phyloP scores from a whole-genome alignment of 1,284 basidiomycete species.

The Athelia sp. region DNA sequence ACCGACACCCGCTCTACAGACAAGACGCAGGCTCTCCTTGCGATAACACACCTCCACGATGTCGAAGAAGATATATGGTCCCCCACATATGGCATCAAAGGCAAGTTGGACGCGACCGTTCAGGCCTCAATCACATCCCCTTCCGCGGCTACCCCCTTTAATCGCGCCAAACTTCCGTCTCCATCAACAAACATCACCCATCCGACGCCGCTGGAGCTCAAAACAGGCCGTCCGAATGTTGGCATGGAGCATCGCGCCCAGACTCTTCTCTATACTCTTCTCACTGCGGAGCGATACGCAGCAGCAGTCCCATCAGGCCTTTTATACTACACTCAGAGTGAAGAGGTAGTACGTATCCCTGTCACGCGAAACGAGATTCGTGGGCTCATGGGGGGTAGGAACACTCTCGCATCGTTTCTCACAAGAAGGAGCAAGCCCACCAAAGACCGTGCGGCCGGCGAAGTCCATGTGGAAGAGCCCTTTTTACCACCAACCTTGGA shows the following conservation, averaged over 20 bases:
- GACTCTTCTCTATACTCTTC: constrained; percentile 94
- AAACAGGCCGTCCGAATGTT: constrained; percentile 79
- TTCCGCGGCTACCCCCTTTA: constrained; percentile 15
- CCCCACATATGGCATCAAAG: constrained; percentile 91
- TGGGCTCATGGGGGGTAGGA: constrained; percentile 77
- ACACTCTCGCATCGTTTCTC: constrained; percentile 82
- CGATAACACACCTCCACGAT: constrained; percentile 74
- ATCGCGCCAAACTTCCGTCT: neutral
- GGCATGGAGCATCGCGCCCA: constrained; percentile 95
- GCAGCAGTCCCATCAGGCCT: constrained; percentile 69
- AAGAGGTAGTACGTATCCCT: constrained; percentile 82
- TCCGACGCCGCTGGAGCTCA: constrained; percentile 89
- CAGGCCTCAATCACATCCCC: constrained; percentile 57
- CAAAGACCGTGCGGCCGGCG: constrained; percentile 18
- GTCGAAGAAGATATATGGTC: constrained; percentile 98
- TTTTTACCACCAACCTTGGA: constrained; percentile 90
- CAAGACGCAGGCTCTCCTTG: constrained; percentile 50
- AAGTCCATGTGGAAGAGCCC: constrained; percentile 23
- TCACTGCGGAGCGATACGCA: constrained; percentile 89
- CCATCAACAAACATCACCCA: constrained; percentile 26
- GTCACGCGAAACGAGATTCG: constrained; percentile 79
- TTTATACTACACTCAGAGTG: constrained; percentile 91
- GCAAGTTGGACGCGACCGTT: constrained; percentile 91
- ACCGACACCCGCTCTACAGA: constrained; percentile 55
- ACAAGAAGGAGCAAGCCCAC: constrained; percentile 28